Evolutionary conservation across 2,329 filamentous ascomycete species (phyloP), one percentile per base, ranked within the genome.

Genomic region (Xylaria polymorpha): DNA sequence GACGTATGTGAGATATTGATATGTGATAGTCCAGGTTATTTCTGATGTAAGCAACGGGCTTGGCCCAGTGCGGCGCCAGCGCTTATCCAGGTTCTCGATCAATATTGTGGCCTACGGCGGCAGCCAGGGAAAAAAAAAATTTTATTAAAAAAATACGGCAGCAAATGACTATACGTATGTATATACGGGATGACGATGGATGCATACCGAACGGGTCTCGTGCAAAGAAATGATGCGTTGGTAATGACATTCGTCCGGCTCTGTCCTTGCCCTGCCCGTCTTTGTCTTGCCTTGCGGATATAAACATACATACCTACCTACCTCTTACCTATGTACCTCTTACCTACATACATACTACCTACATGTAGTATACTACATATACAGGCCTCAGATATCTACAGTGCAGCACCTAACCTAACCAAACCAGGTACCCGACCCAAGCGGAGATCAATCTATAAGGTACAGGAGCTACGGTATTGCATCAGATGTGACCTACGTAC

Each of bases 11-110:
- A 25, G 57, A 60, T 48, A 37, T 55, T 56, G 48, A 55, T 64
- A 64, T 65, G 61, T 56, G 57, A 64, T 39, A 32, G 56, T 53
- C 57, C 57, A 44, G 57, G 51, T 50, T 41, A 35, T 53, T 67
- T 64, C 66, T 64, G 65, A 67, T 48, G 53, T 63, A 58, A 67
- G 53, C 55, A 18, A n/a, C 20, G 10, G 15, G 25, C 9, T 39
- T 22, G 32, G 46, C 41, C 55, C 41, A 60, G 55, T 64, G 55
- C 51, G 22, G 43, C 41, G 46, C 39, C 55, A 18, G 61, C 66
- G 61, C 61, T 60, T 68, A 60, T 22, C 61, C 29, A 53, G 66
- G 48, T 56, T 57, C 41, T 37, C n/a, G 46, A 35, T 55, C 18
- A 41, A 67, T 44, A 29, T 58, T 29, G 37, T 37, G 37, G 55